Conservation (phyloP, 225 moss, liverwort and hornwort species). For the Lunularia cruciata region DNA sequence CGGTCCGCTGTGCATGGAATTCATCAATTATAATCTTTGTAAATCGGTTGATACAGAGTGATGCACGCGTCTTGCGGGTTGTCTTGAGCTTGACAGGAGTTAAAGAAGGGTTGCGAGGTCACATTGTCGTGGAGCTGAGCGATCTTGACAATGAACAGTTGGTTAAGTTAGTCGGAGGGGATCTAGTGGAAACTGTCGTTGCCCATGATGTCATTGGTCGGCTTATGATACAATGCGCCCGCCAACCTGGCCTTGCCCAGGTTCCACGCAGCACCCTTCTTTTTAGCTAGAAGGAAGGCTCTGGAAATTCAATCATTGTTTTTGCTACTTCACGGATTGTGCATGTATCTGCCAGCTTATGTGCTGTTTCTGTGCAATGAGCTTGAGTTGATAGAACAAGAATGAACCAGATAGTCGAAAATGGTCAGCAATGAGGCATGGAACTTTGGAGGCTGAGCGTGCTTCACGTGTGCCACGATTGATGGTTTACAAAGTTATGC, state of each 20-base stretch:
- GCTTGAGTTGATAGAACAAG: too few species aligned
- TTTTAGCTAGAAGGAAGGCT: background rate
- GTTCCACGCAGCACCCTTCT: constrained; percentile 20
- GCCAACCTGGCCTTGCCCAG: constrained; percentile 77
- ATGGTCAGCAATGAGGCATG: background rate
- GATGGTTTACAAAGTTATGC: background rate
- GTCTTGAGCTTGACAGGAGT: constrained; percentile 54
- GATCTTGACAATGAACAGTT: constrained; percentile 69
- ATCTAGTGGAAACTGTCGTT: constrained; percentile 73
- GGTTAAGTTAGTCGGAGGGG: constrained; percentile 71
- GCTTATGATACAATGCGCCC: constrained; percentile 83
- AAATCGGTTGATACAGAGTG: constrained; percentile 46
- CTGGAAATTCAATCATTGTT: too few species aligned
- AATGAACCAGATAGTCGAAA: background rate
- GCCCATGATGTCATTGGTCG: constrained; percentile 80
- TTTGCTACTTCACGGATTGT: too few species aligned
- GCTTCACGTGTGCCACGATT: background rate
- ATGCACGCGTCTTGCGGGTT: constrained; percentile 59
- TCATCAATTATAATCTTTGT: too few species aligned
- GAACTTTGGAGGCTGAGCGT: background rate
- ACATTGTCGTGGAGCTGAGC: constrained; percentile 77
- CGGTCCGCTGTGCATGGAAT: too few species aligned
- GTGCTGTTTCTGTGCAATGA: background rate
- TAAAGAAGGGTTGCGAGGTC: constrained; percentile 49
- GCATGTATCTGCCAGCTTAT: background rate